Percentiles rank a stretch among this genome's conserved stretches.
Conservation (phyloP, 1,284 basidiomycete genomes). For the Trichosporon faecale region DNA sequence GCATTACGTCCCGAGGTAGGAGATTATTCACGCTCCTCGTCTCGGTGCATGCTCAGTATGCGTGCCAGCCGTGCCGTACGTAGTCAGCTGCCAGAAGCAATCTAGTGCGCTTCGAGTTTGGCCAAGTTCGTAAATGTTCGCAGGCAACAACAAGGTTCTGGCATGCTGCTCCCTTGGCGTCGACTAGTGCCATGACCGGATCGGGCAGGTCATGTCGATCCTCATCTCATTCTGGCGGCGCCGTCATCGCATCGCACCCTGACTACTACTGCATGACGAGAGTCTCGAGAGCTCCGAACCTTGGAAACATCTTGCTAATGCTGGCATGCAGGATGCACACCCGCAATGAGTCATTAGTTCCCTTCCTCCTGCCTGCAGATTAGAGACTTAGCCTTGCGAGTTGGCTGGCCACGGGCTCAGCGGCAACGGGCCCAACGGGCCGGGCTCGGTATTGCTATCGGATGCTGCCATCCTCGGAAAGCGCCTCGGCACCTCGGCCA, state of each 20-base stretch:
- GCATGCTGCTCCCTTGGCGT: neutral
- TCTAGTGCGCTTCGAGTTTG: neutral
- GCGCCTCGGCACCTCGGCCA: too few relatives aligned
- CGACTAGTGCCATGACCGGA: neutral
- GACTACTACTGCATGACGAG: neutral
- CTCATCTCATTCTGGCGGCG: neutral
- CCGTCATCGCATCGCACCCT: neutral
- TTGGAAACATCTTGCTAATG: neutral
- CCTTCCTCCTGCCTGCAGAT: constrained; percentile 7
- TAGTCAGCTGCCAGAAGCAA: neutral
- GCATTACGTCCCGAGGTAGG: neutral
- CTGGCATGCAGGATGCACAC: neutral
- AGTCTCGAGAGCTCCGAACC: neutral
- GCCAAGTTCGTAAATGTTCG: neutral
- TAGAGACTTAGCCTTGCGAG: neutral
- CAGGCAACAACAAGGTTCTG: neutral
- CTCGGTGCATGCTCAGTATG: neutral
- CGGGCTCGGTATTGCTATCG: neutral
- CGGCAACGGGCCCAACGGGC: neutral
- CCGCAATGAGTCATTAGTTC: neutral
- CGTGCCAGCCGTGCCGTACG: too few relatives aligned
- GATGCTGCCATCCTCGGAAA: neutral
- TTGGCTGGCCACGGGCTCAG: neutral
- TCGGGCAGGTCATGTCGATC: neutral
- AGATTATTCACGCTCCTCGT: neutral